These are phyloP conservation scores for Acer yangbiense DNA, from an alignment of 345 rosid species.

Conservation along the genomic window DNA sequence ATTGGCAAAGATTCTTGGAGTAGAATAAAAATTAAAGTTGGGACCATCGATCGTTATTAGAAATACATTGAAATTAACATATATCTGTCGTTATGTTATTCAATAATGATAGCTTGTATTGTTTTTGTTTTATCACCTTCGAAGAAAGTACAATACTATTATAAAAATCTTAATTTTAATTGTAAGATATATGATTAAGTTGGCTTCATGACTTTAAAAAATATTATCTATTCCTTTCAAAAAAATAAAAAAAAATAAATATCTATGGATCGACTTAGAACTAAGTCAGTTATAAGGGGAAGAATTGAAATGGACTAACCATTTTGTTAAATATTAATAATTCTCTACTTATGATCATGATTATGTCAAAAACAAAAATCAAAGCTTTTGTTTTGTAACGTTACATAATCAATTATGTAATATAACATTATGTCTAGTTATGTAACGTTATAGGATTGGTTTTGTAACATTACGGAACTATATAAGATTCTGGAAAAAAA, in stretches of 20 bases:
- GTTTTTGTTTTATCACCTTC: neutral
- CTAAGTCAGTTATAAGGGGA: neutral
- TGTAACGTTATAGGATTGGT: too few relatives aligned
- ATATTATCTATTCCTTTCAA: neutral
- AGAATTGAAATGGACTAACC: neutral
- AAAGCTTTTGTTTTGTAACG: too few relatives aligned
- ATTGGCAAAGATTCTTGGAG: neutral
- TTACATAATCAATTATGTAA: too few relatives aligned
- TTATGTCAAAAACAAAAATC: too few relatives aligned
- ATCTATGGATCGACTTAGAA: neutral
- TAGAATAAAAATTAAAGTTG: neutral
- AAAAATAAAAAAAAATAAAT: too few relatives aligned
- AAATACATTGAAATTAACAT: neutral
- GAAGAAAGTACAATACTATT: too few relatives aligned
- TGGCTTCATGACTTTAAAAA: neutral
- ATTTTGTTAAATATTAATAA: neutral
- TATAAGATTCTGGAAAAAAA: too few relatives aligned
- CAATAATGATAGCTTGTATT: neutral
- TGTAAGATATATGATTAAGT: neutral
- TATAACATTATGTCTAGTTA: too few relatives aligned
- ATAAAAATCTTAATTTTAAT: neutral
- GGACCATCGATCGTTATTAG: slow-evolving; percentile 2
- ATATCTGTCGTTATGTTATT: neutral
- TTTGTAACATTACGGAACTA: too few relatives aligned
- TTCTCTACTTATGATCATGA: too few relatives aligned